Evolutionary conservation across 352 stramenopile genomes (phyloP), one percentile per base, ranked within the genome.

Genomic region (Pythium monospermum): DNA sequence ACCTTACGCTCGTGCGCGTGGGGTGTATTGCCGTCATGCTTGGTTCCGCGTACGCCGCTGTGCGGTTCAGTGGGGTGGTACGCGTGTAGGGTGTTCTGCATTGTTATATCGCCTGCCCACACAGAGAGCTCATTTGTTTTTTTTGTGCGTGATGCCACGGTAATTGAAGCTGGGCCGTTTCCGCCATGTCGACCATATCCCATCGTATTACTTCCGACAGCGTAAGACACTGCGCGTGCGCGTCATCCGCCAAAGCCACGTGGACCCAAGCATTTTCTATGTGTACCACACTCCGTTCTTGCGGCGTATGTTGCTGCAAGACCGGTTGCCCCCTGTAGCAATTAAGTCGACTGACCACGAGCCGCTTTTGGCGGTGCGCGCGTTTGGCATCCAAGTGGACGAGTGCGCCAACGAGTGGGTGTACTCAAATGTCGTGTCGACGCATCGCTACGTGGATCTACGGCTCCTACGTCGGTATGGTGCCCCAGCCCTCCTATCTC

Each of bases 261-360:
- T 61, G 2, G 76, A 93, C 32, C 73, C 83, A 35, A 91, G 68
- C 52, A 44, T 91, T 7, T 86, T 93, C 26, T 90, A 87, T 52
- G 80, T 93, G 35, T 90, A 90, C 53, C 83, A 93, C 55, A 87
- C 77, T 41, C 83, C 83, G 26, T 78, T 88, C 26, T 26, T 79
- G 21, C 73, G 82, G 1, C 77, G 82, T 12, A 61, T 67, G 21
- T 15, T 89, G 26, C 49, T 91, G 35, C 66, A 73, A 36, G 82
- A 93, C 52, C 72, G 67, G 12, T 37, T 87, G 16, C 76, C 82
- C 0, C 49, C 44, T 22, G 41, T 49, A n/a, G 27, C 47, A 5
- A 65, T 42, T 40, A 52, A 44, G 46, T 52, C 60, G 27, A 45
- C 33, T 12, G 61, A 57, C 26, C 42, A 51, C 16, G 47, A 59